These are phyloP conservation scores for Solanum hybrid DNA, from an alignment of 305 asterid species.

Conservation along the genomic window DNA sequence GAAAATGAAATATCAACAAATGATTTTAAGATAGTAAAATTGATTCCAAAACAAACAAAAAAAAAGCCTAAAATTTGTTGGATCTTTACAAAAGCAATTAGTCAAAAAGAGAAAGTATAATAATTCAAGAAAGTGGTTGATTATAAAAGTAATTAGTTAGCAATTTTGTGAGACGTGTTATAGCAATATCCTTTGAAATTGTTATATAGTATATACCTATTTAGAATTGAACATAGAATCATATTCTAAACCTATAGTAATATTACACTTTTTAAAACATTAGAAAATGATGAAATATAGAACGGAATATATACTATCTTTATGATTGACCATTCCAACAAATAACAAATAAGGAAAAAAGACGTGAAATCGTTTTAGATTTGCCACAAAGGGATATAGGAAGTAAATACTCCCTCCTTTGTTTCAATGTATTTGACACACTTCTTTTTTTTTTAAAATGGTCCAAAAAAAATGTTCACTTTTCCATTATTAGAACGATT, in stretches of 20 bases:
- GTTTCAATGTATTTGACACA: not conserved
- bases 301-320: not conserved
- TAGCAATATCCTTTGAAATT: not conserved
- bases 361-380: not conserved
- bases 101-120: not conserved
- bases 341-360: not conserved
- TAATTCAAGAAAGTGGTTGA: not conserved
- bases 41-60: not conserved
- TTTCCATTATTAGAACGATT: not conserved
- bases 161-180: not conserved
- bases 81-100: not conserved
- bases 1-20: not conserved
- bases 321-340: not conserved
- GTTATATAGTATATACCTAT: not conserved
- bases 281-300: not conserved
- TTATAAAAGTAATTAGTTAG: not conserved
- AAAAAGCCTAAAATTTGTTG: not conserved
- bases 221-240: not conserved
- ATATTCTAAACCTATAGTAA: not conserved
- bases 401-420: not conserved
- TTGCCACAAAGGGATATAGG: not conserved
- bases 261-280: not conserved
- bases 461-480: not conserved
- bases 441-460: fast-evolving
- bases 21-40: too few species aligned